Conservation (phyloP, 1,284 basidiomycete species). For the Irpex rosettiformis region DNA sequence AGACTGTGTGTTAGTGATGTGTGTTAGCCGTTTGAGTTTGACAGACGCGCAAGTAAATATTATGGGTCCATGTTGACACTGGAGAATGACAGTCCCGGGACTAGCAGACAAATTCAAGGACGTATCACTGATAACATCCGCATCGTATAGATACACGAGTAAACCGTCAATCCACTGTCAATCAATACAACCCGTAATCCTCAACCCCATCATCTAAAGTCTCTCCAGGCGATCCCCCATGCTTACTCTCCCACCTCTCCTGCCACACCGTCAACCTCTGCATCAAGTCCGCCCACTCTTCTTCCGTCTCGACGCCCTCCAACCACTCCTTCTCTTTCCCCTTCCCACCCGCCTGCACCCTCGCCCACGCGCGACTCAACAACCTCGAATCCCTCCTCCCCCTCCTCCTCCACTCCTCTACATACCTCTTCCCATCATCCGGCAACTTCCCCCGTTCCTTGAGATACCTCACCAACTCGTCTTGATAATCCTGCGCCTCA, state of each 20-base stretch:
- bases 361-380: constrained; percentile 42
- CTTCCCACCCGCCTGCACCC: constrained; percentile 32
- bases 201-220: background rate
- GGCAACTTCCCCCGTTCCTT: constrained; percentile 39
- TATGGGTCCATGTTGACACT: no score
- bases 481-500: constrained; percentile 45
- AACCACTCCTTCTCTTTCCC: constrained; percentile 36
- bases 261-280: constrained; percentile 44
- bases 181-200: background rate
- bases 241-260: constrained; percentile 35
- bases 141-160: background rate
- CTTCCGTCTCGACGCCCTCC: constrained; percentile 34
- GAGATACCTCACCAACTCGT: constrained; percentile 41
- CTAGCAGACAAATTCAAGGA: background rate
- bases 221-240: constrained; percentile 13
- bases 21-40: background rate
- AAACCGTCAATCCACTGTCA: background rate
- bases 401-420: constrained; percentile 46
- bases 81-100: background rate
- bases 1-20: background rate
- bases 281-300: constrained; percentile 50
- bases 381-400: constrained; percentile 28
- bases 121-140: background rate
- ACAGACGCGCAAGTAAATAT: background rate
- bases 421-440: constrained; percentile 40